Conservation (phyloP, 2,329 filamentous ascomycete species). For the Phialophora tarda region DNA sequence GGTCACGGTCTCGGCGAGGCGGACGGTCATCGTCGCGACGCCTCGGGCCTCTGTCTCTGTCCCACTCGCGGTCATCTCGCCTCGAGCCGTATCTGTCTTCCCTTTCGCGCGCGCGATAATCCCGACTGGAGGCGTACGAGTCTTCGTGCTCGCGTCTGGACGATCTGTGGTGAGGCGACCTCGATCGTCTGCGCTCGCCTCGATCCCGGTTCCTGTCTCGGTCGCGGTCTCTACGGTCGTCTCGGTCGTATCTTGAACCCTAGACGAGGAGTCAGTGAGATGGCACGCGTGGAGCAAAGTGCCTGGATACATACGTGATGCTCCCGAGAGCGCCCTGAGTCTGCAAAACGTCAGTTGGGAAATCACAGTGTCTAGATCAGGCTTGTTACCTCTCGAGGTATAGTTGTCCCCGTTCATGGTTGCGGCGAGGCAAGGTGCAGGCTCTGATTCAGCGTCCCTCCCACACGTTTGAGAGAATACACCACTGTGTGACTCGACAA, state of each 20-base stretch:
- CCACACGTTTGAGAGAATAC: background rate
- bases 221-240: conserved; percentile 49
- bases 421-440: conserved; percentile 28
- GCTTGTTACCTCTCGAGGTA: conserved; percentile 71
- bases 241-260: conserved; percentile 56
- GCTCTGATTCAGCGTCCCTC: background rate
- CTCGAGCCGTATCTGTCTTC: conserved; percentile 82
- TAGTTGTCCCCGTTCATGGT: conserved; percentile 87
- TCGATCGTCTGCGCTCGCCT: conserved; percentile 72
- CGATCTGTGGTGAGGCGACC: conserved; percentile 79
- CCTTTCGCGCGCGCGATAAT: conserved; percentile 88
- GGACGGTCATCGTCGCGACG: conserved; percentile 70
- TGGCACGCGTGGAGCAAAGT: background rate
- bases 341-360: conserved; percentile 49
- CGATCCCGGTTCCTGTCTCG: conserved; percentile 51
- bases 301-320: conserved; percentile 52
- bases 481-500: background rate
- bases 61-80: conserved; percentile 76
- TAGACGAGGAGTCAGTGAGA: conserved; percentile 41
- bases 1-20: conserved; percentile 62
- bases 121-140: conserved; percentile 89
- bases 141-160: conserved; percentile 76
- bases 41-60: conserved; percentile 68
- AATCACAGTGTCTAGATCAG: background rate
- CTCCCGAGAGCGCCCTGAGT: conserved; percentile 60